Evolutionary conservation across 805 yeast species (phyloP).

Genomic region (Soucietia sequanensis): DNA sequence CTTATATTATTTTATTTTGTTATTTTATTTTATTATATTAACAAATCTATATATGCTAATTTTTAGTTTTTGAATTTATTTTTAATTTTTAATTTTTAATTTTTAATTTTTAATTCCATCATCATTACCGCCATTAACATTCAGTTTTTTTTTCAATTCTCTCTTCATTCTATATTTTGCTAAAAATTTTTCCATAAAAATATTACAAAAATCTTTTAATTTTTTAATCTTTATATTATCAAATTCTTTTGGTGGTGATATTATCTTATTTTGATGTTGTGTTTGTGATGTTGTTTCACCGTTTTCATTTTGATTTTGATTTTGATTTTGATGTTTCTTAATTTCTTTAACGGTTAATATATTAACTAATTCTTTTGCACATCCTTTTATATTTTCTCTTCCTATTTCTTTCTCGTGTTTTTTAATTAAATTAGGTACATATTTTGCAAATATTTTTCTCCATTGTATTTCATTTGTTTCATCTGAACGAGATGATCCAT

Average conservation of each 20-base stretch:
- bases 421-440: slow-evolving; percentile 77
- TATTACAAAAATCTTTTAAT: slow-evolving; percentile 59
- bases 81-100: no score
- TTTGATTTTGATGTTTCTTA: slow-evolving; percentile 38
- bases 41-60: no score
- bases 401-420: slow-evolving; percentile 66
- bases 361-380: slow-evolving; percentile 77
- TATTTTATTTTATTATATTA: no score
- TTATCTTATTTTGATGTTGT: no score
- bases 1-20: no score
- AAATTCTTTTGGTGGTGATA: slow-evolving; percentile 60
- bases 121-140: no score
- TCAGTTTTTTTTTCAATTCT: no score
- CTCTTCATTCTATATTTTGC: slow-evolving; percentile 45
- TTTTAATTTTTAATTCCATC: no score
- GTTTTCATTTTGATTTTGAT: no score
- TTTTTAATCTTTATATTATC: slow-evolving; percentile 66
- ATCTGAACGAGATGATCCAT: slow-evolving; percentile 4
- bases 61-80: no score
- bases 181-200: slow-evolving; percentile 67
- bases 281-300: no score
- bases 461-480: slow-evolving; percentile 22
- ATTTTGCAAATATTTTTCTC: slow-evolving; percentile 58
- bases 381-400: slow-evolving; percentile 68
- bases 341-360: slow-evolving; percentile 67